Conservation (phyloP, 805 yeast species). For the Saturnispora galanensis region DNA sequence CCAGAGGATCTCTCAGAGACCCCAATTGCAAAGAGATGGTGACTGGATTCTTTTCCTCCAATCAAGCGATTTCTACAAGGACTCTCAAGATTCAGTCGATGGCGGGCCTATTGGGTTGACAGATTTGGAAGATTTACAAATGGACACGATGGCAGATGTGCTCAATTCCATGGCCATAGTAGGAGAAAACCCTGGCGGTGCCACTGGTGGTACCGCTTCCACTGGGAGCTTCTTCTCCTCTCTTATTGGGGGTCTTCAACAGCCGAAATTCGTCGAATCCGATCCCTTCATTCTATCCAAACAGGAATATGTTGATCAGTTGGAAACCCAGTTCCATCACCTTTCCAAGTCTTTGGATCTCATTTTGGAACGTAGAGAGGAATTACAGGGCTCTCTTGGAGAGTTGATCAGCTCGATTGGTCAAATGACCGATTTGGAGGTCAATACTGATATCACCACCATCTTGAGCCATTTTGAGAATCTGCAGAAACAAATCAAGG, state of each 20-base stretch:
- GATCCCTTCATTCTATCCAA: conserved; percentile 71
- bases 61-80: conserved; percentile 57
- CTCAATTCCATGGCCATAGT: conserved; percentile 16
- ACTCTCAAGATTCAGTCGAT: conserved; percentile 58
- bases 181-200: conserved; percentile 15
- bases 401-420: conserved; percentile 49
- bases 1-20: conserved; percentile 49
- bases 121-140: conserved; percentile 15
- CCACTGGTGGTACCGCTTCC: background rate
- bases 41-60: conserved; percentile 75
- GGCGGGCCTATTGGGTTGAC: conserved; percentile 27
- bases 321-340: conserved; percentile 64
- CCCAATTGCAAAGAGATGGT: conserved; percentile 52
- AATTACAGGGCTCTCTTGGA: conserved; percentile 54
- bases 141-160: conserved; percentile 22
- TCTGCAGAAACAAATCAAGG: conserved; percentile 61
- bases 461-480: conserved; percentile 62
- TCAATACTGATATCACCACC: conserved; percentile 55
- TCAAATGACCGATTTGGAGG: conserved; percentile 63
- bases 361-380: conserved; percentile 66
- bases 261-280: conserved; percentile 58
- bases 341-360: conserved; percentile 63
- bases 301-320: conserved; percentile 54
- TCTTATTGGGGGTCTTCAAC: conserved; percentile 47
- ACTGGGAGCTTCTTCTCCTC: conserved; percentile 58